phyloP scores from a whole-genome alignment of 1,139 yeast species.

The Saccharomyces hybrid region DNA sequence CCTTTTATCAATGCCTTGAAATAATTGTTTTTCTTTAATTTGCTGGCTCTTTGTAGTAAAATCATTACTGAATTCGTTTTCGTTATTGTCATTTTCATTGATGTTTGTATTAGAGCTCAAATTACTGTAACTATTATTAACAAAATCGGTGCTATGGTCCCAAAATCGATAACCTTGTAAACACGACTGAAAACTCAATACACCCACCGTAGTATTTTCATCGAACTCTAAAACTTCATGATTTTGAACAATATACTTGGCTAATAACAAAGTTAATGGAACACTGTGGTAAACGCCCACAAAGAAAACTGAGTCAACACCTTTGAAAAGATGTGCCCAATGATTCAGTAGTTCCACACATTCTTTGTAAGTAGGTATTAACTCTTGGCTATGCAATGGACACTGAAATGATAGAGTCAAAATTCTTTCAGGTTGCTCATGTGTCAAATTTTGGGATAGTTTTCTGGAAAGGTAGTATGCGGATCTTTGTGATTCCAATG shows the following conservation, averaged over 20 bases:
- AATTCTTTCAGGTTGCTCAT: slow-evolving; percentile 15
- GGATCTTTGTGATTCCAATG: slow-evolving; percentile 24
- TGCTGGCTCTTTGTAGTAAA: slow-evolving; percentile 18
- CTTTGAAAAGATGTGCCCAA: slow-evolving; percentile 23
- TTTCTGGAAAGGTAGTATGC: slow-evolving; percentile 24
- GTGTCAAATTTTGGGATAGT: slow-evolving; percentile 19
- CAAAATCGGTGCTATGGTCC: slow-evolving; percentile 28
- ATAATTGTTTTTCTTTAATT: slow-evolving; percentile 26
- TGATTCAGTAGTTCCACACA: slow-evolving; percentile 19
- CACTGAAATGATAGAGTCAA: slow-evolving; percentile 25
- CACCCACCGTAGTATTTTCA: slow-evolving; percentile 19
- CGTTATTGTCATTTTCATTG: slow-evolving; percentile 10
- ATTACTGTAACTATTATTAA: not conserved
- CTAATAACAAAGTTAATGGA: slow-evolving; percentile 23
- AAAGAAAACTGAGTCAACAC: slow-evolving; percentile 23
- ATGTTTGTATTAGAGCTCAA: not conserved
- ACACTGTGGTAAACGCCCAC: slow-evolving; percentile 30
- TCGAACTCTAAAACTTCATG: slow-evolving; percentile 12
- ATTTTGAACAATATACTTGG: slow-evolving; percentile 19
- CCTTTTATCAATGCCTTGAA: slow-evolving; percentile 23
- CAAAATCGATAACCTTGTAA: slow-evolving; percentile 31
- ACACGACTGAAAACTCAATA: slow-evolving; percentile 28
- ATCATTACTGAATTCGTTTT: slow-evolving; percentile 18
- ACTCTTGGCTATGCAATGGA: slow-evolving; percentile 22
- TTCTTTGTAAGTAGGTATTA: slow-evolving; percentile 19